Base-by-base conservation (phyloP, 1,284 basidiomycete species). In the Meira miltonrushii region DNA sequence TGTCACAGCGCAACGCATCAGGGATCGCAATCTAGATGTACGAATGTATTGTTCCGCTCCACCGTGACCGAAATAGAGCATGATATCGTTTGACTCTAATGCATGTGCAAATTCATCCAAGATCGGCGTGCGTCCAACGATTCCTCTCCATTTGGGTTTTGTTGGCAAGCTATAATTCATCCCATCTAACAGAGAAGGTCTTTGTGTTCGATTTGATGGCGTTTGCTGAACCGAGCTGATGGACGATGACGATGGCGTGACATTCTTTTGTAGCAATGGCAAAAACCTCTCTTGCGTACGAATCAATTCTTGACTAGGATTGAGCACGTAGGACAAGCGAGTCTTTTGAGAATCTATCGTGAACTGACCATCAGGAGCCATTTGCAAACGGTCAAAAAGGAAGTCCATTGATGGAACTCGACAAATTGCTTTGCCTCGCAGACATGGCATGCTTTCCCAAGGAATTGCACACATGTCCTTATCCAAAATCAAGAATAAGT, bases 1-100 rank as follows among this genome's bases (percentile, higher is more conserved):
- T 0, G 90, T 88, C 10, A 88, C 88, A 1, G 94, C 92, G 75
- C 94, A 98, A 17, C 83, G 83, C 2, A 84, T 83, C 21, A 98
- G 82, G 63, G 88, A 84, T 17, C 90, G 84, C 68, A 88, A 88
- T 75, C 88, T 87, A 1, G 90, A 89, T 8, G 64, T 54, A 4
- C 90, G 87, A 11, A 92, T 84, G 73, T 94, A 99, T 74, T 96
- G 92, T 77, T 97, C 93, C 1, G 86, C 94, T 10, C 94, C 93
- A 1, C 92, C 91, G 74, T 99, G 94, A 9, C 94, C 94, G 74
- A 97, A 96, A 80, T 97, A 98, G 40, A 77, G 64, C 11, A 78
- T 38, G n/a, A 75, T 60, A 57, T 75, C 72, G n/a, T 62, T 57
- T 4, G 53, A 44, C 8, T 59, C 61, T 2, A 78, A 68, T 17